phyloP scores from a whole-genome alignment of 2,329 filamentous ascomycete species.

The Tricladium varicosporioides region DNA sequence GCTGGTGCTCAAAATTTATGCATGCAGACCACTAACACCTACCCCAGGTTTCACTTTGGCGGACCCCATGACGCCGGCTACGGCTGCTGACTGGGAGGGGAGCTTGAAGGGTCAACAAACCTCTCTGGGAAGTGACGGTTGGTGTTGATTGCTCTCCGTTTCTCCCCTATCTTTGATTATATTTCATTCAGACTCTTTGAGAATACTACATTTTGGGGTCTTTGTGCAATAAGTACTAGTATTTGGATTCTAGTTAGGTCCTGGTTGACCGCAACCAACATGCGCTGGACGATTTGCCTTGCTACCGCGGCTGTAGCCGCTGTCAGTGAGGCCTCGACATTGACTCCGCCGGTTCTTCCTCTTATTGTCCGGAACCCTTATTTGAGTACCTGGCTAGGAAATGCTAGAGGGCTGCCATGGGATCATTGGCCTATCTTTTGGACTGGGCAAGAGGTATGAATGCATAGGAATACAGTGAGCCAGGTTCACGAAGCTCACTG shows the following conservation, averaged over 20 bases:
- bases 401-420: conserved; percentile 74
- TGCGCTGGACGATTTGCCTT: conserved; percentile 32
- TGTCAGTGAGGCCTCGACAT: conserved; percentile 46
- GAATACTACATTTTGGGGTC: neutral
- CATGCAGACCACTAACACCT: neutral
- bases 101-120: neutral
- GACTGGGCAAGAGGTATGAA: conserved; percentile 61
- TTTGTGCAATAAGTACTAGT: neutral
- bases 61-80: conserved; percentile 14
- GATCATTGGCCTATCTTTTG: conserved; percentile 84
- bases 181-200: neutral
- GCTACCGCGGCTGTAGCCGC: conserved; percentile 28
- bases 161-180: neutral
- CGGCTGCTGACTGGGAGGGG: neutral
- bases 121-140: neutral
- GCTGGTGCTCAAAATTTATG: neutral
- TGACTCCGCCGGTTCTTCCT: conserved; percentile 56
- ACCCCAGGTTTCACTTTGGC: conserved; percentile 19
- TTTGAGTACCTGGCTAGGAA: conserved; percentile 59
- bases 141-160: neutral
- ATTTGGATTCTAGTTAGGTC: neutral
- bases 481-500: conserved; percentile 2
- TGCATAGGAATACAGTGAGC: neutral
- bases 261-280: conserved; percentile 9
- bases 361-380: conserved; percentile 60